These are phyloP conservation scores for Phytophthora colocasiae DNA, from an alignment of 352 stramenopile species.

Conservation along the genomic window DNA sequence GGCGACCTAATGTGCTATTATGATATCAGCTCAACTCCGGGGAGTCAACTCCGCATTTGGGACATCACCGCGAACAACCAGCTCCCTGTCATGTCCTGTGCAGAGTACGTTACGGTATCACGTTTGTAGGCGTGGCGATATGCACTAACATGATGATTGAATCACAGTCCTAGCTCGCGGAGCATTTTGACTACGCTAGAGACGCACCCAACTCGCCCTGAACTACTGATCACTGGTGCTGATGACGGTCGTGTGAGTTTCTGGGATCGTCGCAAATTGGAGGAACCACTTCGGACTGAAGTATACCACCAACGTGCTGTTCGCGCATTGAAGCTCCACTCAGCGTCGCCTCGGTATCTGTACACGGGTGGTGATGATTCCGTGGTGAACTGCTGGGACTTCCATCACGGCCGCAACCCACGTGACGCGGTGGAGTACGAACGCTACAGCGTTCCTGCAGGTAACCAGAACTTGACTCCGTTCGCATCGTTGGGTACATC, in stretches of 20 bases:
- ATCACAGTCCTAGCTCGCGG: slow-evolving; percentile 37
- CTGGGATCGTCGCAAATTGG: slow-evolving; percentile 80
- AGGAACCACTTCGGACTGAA: slow-evolving; percentile 71
- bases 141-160: slow-evolving; percentile 1
- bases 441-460: slow-evolving; percentile 18
- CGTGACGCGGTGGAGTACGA: slow-evolving; percentile 74
- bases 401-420: slow-evolving; percentile 58
- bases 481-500: slow-evolving; percentile 18
- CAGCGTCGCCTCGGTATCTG: slow-evolving; percentile 64
- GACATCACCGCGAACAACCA: slow-evolving; percentile 64
- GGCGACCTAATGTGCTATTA: slow-evolving; percentile 5
- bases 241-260: slow-evolving; percentile 73
- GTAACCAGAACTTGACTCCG: slow-evolving; percentile 15
- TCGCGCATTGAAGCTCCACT: slow-evolving; percentile 73
- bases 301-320: slow-evolving; percentile 70
- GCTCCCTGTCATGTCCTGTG: slow-evolving; percentile 58
- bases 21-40: slow-evolving; percentile 48
- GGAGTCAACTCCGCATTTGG: slow-evolving; percentile 79
- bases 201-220: slow-evolving; percentile 78
- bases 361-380: slow-evolving; percentile 74
- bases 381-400: slow-evolving; percentile 76
- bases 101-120: slow-evolving; percentile 53
- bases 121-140: neutral
- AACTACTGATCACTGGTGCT: slow-evolving; percentile 76
- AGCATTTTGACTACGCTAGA: slow-evolving; percentile 67